Base-by-base conservation (phyloP, 2,329 filamentous ascomycete species). In the Cryphonectria carpinicola region DNA sequence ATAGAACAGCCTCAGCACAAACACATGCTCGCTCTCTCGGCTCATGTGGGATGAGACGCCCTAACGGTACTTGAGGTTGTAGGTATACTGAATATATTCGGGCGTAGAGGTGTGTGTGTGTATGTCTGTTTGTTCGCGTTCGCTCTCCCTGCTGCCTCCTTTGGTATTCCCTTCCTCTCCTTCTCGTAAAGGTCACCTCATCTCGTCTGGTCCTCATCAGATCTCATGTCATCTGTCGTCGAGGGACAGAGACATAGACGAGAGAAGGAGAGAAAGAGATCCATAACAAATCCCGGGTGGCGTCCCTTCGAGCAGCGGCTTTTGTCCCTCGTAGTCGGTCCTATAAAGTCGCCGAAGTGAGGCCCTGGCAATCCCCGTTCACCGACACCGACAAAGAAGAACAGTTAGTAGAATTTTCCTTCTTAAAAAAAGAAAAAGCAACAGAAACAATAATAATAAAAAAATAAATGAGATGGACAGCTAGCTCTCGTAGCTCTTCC, bases 321-420 rank as follows among this genome's bases (percentile, higher is more conserved):
- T 22, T 13, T 11, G 32, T 6, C 19, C 32, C 28, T 32, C 8
- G 19, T 35, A 32, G 25, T 61, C 58, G 58, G 35, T 61, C 58
- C 58, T 61, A 35, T 61, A 61, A 61, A 39, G 32, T n/a, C 58
- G 32, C 58, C 58, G 35, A 61, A 37, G 58, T 61, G 58, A 61
- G 35, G 32, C 35, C 58, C 58, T 39, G 54, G 54, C 58, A 19
- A 61, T 22, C 19, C 58, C 58, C 58, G 58, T 39, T 39, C 19
- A 61, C 58, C 58, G 58, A 61, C 58, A 58, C 28, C 25, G 54
- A 58, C 28, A 19, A 7, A 4, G 22, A n/a, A 49, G 22, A n/a
- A 49, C 2, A 32, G 32, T 32, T 10, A 49, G 22, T n/a, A 49
- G 46, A n/a, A 49, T 5, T 39, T 39, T 39, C 10, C 10, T 10